Conservation (phyloP, 2,329 filamentous ascomycete genomes). For the Penicillium sp. region DNA sequence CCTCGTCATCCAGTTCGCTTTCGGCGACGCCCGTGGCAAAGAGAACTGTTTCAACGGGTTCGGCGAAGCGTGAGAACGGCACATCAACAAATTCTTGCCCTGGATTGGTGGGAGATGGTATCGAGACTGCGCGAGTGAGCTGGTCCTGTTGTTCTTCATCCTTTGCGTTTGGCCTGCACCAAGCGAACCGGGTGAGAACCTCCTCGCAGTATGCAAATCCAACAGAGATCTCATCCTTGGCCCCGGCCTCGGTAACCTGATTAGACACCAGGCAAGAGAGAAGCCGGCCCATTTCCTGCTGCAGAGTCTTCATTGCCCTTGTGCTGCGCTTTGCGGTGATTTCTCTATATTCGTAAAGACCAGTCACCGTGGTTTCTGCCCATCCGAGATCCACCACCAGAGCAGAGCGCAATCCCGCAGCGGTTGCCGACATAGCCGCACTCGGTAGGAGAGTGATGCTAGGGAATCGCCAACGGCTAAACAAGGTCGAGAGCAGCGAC, state of each 20-base stretch:
- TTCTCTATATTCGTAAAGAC: conserved; percentile 88
- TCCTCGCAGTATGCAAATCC: conserved; percentile 83
- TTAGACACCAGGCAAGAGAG: conserved; percentile 30
- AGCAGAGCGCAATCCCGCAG: conserved; percentile 81
- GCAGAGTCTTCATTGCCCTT: conserved; percentile 72
- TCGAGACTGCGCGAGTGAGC: conserved; percentile 43
- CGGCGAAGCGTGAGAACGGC: conserved; percentile 69
- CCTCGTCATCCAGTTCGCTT: conserved; percentile 78
- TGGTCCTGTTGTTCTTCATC: conserved; percentile 2
- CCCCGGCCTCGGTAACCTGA: conserved; percentile 31
- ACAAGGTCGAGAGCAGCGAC: conserved; percentile 73
- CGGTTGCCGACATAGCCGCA: conserved; percentile 71
- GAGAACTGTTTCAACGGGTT: conserved; percentile 74
- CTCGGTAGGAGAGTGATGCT: conserved; percentile 78
- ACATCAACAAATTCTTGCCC: conserved; percentile 56
- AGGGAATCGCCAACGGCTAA: conserved; percentile 77
- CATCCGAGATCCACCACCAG: conserved; percentile 90
- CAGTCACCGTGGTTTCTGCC: conserved; percentile 83
- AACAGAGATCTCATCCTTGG: conserved; percentile 48
- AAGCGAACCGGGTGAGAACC: conserved; percentile 71
- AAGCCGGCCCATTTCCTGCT: conserved; percentile 64
- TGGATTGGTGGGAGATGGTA: conserved; percentile 49
- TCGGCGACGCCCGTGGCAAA: conserved; percentile 60
- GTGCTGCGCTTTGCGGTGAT: conserved; percentile 70
- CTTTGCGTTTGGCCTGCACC: conserved; percentile 60